Evolutionary conservation across 257 asterid species (phyloP).

Genomic region (Buddleja alternifolia): DNA sequence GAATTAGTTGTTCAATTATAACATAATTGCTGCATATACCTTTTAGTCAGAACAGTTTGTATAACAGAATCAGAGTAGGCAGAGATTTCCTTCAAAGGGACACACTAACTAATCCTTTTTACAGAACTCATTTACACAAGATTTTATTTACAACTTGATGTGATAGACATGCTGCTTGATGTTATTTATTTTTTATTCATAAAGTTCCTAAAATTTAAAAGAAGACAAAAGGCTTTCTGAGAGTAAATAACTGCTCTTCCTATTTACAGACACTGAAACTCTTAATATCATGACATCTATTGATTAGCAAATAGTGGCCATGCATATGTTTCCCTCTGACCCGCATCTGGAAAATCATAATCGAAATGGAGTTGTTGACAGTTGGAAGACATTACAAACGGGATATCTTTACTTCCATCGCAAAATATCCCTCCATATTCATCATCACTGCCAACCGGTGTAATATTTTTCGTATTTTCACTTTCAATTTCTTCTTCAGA

Average conservation of each 20-base stretch:
- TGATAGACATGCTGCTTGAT: conserved; percentile 2
- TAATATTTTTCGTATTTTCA: conserved; percentile 16
- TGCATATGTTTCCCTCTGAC: conserved; percentile 30
- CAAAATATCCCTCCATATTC: conserved; percentile 39
- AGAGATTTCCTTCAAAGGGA: not conserved
- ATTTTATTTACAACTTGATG: conserved; percentile 28
- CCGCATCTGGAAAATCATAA: conserved; percentile 28
- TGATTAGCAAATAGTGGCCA: conserved; percentile 19
- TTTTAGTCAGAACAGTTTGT: not conserved
- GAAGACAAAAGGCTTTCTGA: not conserved
- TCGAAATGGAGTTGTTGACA: conserved; percentile 35
- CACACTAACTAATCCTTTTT: not conserved
- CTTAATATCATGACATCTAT: not conserved
- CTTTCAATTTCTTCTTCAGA: conserved; percentile 44
- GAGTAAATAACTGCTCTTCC: conserved; percentile 8
- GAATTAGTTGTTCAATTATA: not conserved
- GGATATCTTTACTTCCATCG: conserved; percentile 36
- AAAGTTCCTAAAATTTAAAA: not conserved
- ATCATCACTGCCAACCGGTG: conserved; percentile 21
- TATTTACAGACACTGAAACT: conserved; percentile 14
- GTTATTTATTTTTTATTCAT: conserved; percentile 17
- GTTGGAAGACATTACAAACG: conserved; percentile 39
- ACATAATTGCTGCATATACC: not conserved
- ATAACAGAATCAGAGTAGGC: not conserved
- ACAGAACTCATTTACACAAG: not conserved